Conservation (phyloP, 176 grass and related monocot genomes). For the Bonia amplexicaulis region DNA sequence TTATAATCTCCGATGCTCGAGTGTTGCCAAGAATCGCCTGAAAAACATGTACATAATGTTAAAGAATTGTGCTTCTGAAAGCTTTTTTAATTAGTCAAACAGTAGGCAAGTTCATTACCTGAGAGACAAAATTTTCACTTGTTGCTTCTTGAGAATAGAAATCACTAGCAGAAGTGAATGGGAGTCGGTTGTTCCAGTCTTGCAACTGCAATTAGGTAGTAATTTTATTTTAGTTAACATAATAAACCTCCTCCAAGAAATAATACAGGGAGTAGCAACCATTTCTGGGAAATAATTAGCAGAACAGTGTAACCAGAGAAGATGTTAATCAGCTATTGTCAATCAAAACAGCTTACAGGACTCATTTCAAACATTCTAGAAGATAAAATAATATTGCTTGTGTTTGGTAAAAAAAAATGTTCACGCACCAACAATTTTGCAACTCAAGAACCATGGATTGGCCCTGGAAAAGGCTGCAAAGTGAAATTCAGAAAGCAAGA, state of each 20-base stretch:
- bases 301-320: background rate
- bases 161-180: slow-evolving; percentile 73
- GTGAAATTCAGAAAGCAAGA: background rate
- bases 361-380: background rate
- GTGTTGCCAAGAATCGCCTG: slow-evolving; percentile 88
- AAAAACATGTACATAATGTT: slow-evolving; percentile 13
- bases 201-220: slow-evolving; percentile 62
- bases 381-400: slow-evolving; percentile 5
- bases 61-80: slow-evolving; percentile 23
- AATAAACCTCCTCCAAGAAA: slow-evolving; percentile 10
- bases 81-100: slow-evolving; percentile 23
- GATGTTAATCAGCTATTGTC: background rate
- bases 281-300: background rate
- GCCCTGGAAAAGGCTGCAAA: background rate
- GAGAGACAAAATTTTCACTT: slow-evolving; percentile 96
- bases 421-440: background rate
- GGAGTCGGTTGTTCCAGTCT: slow-evolving; percentile 91
- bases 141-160: slow-evolving; percentile 96
- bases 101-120: slow-evolving; percentile 44
- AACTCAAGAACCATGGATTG: background rate
- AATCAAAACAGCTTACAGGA: background rate
- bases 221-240: slow-evolving; percentile 32
- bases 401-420: background rate
- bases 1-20: slow-evolving; percentile 86
- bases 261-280: background rate